phyloP scores from a whole-genome alignment of 1,284 basidiomycete genomes.

The Ustilago cynodontis region DNA sequence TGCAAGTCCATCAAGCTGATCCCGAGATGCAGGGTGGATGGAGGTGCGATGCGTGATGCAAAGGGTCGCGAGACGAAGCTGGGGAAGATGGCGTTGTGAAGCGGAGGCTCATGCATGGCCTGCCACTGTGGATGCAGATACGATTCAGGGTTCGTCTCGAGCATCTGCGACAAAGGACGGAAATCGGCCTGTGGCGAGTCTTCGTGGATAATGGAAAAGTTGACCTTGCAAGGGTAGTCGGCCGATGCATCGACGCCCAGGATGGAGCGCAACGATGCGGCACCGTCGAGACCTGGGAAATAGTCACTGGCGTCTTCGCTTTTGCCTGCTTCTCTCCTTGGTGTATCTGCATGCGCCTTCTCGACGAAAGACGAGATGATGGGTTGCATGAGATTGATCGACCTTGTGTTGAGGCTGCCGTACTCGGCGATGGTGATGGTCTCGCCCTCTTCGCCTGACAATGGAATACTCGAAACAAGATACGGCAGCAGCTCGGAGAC shows the following conservation, averaged over 20 bases:
- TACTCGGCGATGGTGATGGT: constrained; percentile 69
- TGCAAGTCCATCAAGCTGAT: constrained; percentile 71
- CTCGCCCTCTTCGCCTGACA: constrained; percentile 51
- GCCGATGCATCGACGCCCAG: constrained; percentile 32
- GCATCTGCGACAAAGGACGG: constrained; percentile 62
- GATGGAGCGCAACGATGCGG: constrained; percentile 39
- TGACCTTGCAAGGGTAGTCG: constrained; percentile 54
- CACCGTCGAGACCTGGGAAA: constrained; percentile 40
- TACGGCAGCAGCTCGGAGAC: constrained; percentile 61
- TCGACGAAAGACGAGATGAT: constrained; percentile 66
- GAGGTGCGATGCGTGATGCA: constrained; percentile 69
- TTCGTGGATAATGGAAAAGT: constrained; percentile 69
- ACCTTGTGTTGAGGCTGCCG: constrained; percentile 69
- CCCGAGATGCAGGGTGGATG: constrained; percentile 67
- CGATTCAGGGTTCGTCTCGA: constrained; percentile 64
- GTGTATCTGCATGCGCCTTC: constrained; percentile 34
- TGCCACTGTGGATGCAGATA: constrained; percentile 67
- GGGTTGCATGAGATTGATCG: constrained; percentile 65
- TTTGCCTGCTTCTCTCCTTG: constrained; percentile 24
- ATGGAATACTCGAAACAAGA: constrained; percentile 57
- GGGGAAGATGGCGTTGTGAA: constrained; percentile 67
- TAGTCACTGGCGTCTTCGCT: constrained; percentile 30
- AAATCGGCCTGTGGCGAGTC: constrained; percentile 68
- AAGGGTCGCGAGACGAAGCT: constrained; percentile 68
- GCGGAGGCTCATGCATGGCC: constrained; percentile 50